phyloP scores from a whole-genome alignment of 2,329 filamentous ascomycete species.

The Fusarium denticulatum region DNA sequence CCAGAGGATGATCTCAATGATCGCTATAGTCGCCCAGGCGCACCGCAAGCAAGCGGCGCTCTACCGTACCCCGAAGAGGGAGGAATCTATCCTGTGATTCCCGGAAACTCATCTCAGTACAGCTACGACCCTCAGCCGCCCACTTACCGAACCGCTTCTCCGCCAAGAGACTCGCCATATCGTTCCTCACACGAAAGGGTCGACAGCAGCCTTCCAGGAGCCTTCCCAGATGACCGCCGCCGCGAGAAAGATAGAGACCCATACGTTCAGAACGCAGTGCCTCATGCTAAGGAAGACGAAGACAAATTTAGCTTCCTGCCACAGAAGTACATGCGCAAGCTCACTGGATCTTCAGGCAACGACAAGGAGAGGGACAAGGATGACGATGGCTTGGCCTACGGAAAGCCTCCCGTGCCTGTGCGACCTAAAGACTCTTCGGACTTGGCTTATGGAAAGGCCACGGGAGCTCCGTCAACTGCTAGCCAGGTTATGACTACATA shows the following conservation, averaged over 20 bases:
- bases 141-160: conserved; percentile 49
- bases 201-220: conserved; percentile 45
- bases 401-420: conserved; percentile 46
- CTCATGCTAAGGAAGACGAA: conserved; percentile 41
- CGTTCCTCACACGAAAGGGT: conserved; percentile 51
- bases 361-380: conserved; percentile 52
- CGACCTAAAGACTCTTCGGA: conserved; percentile 37
- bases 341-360: conserved; percentile 42
- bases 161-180: conserved; percentile 49
- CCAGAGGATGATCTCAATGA: conserved; percentile 56
- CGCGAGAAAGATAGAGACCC: conserved; percentile 41
- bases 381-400: conserved; percentile 64
- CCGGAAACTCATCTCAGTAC: conserved; percentile 51
- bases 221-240: conserved; percentile 49
- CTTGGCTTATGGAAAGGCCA: conserved; percentile 40
- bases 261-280: conserved; percentile 21
- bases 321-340: conserved; percentile 57
- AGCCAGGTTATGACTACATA: conserved; percentile 40
- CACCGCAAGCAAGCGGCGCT: conserved; percentile 47
- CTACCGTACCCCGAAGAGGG: conserved; percentile 54
- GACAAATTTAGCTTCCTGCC: conserved; percentile 58
- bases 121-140: conserved; percentile 52
- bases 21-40: conserved; percentile 46
- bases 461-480: conserved; percentile 36
- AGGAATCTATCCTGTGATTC: conserved; percentile 50